phyloP scores from a whole-genome alignment of 1,284 basidiomycete genomes.

The Ustanciosporium gigantosporum region DNA sequence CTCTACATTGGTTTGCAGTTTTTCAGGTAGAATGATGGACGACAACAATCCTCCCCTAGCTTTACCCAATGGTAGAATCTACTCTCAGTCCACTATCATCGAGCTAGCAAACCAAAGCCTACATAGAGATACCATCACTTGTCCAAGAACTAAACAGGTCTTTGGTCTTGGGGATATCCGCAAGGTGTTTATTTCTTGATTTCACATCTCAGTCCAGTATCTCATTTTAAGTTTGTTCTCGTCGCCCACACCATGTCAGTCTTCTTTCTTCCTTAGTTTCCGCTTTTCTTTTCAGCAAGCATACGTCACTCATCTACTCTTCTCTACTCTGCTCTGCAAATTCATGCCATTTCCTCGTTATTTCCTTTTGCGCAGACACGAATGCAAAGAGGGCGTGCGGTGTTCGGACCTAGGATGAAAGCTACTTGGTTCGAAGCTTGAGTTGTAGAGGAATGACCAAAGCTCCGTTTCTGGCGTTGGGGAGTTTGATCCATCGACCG shows the following conservation, averaged over 20 bases:
- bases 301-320: no score
- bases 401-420: no score
- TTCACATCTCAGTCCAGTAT: not conserved
- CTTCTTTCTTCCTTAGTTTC: no score
- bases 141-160: conserved; percentile 73
- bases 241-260: no score
- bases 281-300: no score
- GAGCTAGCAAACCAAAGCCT: conserved; percentile 78
- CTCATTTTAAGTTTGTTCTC: no score
- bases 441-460: conserved; percentile 65
- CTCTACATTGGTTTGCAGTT: conserved; percentile 88
- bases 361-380: no score
- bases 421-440: no score
- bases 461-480: conserved; percentile 74
- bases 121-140: conserved; percentile 70
- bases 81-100: conserved; percentile 79
- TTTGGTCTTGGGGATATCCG: conserved; percentile 72
- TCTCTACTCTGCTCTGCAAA: no score
- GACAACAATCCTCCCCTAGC: conserved; percentile 86
- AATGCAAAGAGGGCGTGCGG: no score
- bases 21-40: conserved; percentile 91
- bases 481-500: conserved; percentile 82
- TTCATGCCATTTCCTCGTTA: no score
- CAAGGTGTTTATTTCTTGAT: conserved; percentile 65
- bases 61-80: conserved; percentile 90